phyloP scores from a whole-genome alignment of 306 rosid species.

The Casuarina equisetifolia region DNA sequence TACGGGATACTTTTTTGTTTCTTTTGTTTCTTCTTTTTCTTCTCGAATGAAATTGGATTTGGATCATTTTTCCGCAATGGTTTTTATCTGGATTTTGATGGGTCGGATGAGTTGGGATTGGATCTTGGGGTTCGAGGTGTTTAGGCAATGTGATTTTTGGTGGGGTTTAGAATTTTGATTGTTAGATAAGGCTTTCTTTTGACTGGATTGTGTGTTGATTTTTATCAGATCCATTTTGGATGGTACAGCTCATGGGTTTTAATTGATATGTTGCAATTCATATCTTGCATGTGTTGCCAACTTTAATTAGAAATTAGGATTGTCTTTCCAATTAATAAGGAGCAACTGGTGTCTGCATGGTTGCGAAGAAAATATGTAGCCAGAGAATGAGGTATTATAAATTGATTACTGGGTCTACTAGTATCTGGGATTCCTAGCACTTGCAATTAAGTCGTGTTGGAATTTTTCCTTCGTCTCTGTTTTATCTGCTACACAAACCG shows the following conservation, averaged over 20 bases:
- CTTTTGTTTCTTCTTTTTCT: background rate
- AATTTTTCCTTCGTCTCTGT: background rate
- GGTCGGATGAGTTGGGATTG: conserved; percentile 40
- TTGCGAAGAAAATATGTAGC: conserved; percentile 7
- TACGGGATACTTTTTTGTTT: conserved; percentile 30
- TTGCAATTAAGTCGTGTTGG: background rate
- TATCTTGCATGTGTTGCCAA: background rate
- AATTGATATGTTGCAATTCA: too few species aligned
- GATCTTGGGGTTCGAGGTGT: conserved; percentile 44
- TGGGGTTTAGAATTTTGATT: conserved; percentile 24
- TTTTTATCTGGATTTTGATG: conserved; percentile 20
- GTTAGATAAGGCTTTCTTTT: conserved; percentile 19
- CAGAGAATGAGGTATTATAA: background rate
- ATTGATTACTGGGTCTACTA: background rate
- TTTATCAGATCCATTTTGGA: conserved; percentile 25
- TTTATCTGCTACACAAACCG: background rate
- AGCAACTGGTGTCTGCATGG: background rate
- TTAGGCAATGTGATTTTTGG: conserved; percentile 1
- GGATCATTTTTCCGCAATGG: conserved; percentile 37
- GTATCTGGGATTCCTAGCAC: background rate
- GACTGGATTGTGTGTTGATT: conserved; percentile 26
- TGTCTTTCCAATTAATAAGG: conserved; percentile 2
- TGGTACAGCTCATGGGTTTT: background rate
- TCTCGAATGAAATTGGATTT: conserved; percentile 16
- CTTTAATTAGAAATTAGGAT: conserved; percentile 3